Conservation (phyloP, 805 yeast species). For the Candida michaelii region DNA sequence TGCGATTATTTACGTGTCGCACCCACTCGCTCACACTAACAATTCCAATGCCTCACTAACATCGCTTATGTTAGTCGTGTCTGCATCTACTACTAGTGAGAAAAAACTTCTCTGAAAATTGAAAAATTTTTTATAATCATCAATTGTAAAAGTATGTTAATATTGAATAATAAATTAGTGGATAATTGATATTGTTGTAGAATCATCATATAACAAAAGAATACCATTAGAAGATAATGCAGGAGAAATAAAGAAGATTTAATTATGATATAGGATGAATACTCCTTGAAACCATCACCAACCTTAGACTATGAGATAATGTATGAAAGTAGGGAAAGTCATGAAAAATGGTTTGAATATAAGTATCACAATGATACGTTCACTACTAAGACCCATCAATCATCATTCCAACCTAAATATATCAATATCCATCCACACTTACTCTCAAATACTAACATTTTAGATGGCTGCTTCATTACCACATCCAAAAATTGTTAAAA, state of each 20-base stretch:
- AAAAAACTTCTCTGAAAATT: conserved; percentile 4
- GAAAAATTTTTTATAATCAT: conserved; percentile 5
- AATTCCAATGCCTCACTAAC: not conserved
- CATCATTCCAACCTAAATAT: not conserved
- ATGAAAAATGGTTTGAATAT: too few relatives aligned
- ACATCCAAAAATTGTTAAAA: conserved; percentile 99
- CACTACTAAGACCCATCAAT: not conserved
- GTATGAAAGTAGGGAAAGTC: too few relatives aligned
- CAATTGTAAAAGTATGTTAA: conserved; percentile 8
- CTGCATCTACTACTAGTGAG: not conserved
- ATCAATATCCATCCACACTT: not conserved
- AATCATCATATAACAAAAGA: not conserved
- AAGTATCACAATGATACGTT: too few relatives aligned
- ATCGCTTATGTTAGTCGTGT: conserved; percentile 6
- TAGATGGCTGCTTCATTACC: conserved; percentile 92
- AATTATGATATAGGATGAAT: too few relatives aligned
- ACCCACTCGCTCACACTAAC: too few relatives aligned
- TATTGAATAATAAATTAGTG: not conserved
- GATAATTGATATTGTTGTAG: not conserved
- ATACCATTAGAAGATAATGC: too few relatives aligned
- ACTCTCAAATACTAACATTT: conserved; percentile 10
- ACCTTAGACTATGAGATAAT: too few relatives aligned
- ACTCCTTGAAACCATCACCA: too few relatives aligned
- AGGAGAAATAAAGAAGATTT: too few relatives aligned
- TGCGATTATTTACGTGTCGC: not conserved